phyloP scores from a whole-genome alignment of 2,329 filamentous ascomycete species.

The Fusarium sp. region DNA sequence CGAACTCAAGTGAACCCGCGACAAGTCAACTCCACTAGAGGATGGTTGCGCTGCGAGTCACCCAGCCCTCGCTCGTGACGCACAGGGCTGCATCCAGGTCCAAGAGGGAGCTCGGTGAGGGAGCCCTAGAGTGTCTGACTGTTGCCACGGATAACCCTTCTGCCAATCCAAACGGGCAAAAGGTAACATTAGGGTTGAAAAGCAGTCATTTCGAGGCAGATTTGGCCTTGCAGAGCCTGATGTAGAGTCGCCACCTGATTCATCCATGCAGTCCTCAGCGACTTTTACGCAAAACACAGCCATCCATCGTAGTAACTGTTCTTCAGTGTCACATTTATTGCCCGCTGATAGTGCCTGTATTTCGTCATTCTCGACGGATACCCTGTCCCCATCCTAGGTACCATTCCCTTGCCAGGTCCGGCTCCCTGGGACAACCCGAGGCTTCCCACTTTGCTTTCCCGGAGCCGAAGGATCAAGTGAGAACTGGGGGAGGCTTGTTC shows the following conservation, averaged over 20 bases:
- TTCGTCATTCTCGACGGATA: slow-evolving; percentile 21
- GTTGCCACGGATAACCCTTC: neutral
- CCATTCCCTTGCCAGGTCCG: neutral
- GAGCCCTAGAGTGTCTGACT: neutral
- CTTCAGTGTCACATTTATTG: neutral
- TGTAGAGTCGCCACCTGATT: slow-evolving; percentile 10
- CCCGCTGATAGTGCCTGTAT: slow-evolving; percentile 5
- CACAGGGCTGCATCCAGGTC: slow-evolving; percentile 19
- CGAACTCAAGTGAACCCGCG: neutral
- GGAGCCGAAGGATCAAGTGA: slow-evolving; percentile 1
- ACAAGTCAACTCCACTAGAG: neutral
- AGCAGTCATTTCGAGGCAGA: neutral
- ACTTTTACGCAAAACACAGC: neutral
- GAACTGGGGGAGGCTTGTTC: neutral
- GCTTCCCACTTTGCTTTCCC: neutral
- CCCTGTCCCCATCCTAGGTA: neutral
- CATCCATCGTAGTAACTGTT: neutral
- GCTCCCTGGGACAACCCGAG: neutral
- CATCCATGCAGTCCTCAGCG: slow-evolving; percentile 15
- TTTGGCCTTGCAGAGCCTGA: neutral
- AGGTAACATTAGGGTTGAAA: neutral
- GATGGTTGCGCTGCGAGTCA: slow-evolving; percentile 18
- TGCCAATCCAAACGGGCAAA: neutral
- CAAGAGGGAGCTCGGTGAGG: slow-evolving; percentile 3
- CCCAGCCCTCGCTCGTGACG: slow-evolving; percentile 31